Conservation (phyloP, 352 stramenopile genomes). For the Globisporangium irregulare region DNA sequence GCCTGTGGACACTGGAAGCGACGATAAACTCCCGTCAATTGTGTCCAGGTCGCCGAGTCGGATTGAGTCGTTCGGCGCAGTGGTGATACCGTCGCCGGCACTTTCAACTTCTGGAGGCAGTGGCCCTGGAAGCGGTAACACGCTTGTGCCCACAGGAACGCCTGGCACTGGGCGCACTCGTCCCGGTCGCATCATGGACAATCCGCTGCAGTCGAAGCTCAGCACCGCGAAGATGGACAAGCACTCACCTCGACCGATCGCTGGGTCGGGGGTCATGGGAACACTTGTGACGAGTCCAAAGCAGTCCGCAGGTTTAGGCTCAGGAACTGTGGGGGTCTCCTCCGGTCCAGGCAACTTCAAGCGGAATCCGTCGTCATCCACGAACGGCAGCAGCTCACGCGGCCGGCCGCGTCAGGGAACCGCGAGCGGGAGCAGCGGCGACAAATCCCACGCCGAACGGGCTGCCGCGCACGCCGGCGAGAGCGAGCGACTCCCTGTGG, state of each 20-base stretch:
- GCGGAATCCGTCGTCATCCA: constrained; percentile 39
- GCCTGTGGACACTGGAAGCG: constrained; percentile 14
- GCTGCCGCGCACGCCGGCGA: constrained; percentile 41
- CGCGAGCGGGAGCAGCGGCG: constrained; percentile 16
- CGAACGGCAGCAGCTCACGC: constrained; percentile 24
- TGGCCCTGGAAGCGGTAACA: constrained; percentile 7
- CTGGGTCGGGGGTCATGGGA: constrained; percentile 7
- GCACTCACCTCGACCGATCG: constrained; percentile 33
- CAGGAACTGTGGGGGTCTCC: constrained; percentile 7
- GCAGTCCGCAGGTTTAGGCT: neutral
- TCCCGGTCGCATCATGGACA: constrained; percentile 47
- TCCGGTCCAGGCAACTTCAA: constrained; percentile 34
- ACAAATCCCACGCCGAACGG: constrained; percentile 47
- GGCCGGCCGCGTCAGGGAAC: constrained; percentile 32
- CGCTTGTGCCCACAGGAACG: constrained; percentile 24
- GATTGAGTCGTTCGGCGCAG: constrained; percentile 23
- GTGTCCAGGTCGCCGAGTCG: constrained; percentile 42
- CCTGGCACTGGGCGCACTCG: constrained; percentile 31
- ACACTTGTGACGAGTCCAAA: constrained; percentile 28
- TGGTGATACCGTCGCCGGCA: neutral
- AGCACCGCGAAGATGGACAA: constrained; percentile 37
- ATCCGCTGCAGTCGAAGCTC: constrained; percentile 39
- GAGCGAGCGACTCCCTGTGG: constrained; percentile 40
- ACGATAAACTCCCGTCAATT: constrained; percentile 66
- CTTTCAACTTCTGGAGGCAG: constrained; percentile 7